Evolutionary conservation across 805 yeast genomes (phyloP).

Genomic region (Hanseniaspora mollemarum): DNA sequence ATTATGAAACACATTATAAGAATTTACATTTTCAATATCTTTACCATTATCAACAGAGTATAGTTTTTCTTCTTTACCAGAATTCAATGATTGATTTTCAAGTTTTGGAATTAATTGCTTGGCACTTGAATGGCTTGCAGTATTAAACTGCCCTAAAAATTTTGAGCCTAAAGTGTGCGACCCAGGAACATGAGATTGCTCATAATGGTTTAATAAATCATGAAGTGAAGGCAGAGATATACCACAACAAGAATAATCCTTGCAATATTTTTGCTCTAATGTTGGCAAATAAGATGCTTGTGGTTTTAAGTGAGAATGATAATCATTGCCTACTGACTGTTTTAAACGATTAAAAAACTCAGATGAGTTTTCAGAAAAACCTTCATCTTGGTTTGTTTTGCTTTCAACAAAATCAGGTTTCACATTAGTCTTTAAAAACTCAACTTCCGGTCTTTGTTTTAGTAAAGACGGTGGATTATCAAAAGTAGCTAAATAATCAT

Average conservation of each 20-base stretch:
- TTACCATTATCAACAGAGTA: background rate
- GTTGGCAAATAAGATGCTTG: slow-evolving; percentile 65
- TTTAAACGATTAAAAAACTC: background rate
- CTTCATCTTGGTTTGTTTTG: background rate
- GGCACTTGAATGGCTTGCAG: slow-evolving; percentile 17
- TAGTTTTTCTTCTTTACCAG: slow-evolving; percentile 18
- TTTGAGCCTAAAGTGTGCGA: slow-evolving; percentile 31
- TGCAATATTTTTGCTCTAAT: slow-evolving; percentile 89
- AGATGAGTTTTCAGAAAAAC: background rate
- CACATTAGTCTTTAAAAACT: background rate
- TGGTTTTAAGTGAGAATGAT: slow-evolving; percentile 1
- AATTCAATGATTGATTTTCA: no score
- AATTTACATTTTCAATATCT: background rate
- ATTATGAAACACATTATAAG: slow-evolving; percentile 1
- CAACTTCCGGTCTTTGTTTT: background rate
- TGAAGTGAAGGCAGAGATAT: slow-evolving; percentile 83
- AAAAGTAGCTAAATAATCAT: background rate
- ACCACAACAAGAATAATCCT: slow-evolving; percentile 95
- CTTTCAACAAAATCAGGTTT: background rate
- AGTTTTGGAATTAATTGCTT: slow-evolving; percentile 5
- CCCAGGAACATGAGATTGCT: slow-evolving; percentile 70
- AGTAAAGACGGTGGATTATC: background rate
- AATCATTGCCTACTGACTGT: background rate
- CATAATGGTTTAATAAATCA: slow-evolving; percentile 86
- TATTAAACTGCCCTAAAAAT: slow-evolving; percentile 32